Conservation (phyloP, 441 rosid genomes). For the Raphanus hybrid region DNA sequence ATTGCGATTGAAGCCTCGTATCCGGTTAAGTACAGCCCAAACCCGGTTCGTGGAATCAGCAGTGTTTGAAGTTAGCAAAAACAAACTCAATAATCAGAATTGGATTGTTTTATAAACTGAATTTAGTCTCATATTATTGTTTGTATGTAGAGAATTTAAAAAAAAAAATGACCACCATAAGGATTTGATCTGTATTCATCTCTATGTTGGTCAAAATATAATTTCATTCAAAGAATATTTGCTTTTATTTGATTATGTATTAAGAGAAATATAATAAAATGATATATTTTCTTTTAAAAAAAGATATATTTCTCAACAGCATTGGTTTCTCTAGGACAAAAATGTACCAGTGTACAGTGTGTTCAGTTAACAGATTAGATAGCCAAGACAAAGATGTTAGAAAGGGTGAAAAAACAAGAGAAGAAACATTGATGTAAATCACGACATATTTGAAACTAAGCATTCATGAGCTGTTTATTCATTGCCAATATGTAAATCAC, state of each 20-base stretch:
- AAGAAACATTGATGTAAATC: not conserved
- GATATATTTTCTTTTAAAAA: not conserved
- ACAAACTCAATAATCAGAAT: not conserved
- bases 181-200: constrained; percentile 28
- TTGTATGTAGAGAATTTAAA: constrained; percentile 36
- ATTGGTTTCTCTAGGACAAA: not conserved
- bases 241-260: constrained; percentile 23
- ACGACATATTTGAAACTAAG: not conserved
- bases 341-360: not conserved
- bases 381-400: not conserved
- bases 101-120: constrained; percentile 4
- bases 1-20: constrained; percentile 73
- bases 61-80: constrained; percentile 45
- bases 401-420: not conserved
- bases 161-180: constrained; percentile 19
- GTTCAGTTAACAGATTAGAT: constrained; percentile 2
- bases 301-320: constrained; percentile 14
- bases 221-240: constrained; percentile 13
- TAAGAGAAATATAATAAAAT: constrained; percentile 27
- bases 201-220: constrained; percentile 23
- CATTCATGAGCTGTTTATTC: constrained; percentile 4
- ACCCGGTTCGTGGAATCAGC: constrained; percentile 50
- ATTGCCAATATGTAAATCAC: constrained; percentile 13
- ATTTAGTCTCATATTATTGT: constrained; percentile 25
- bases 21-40: constrained; percentile 58